Evolutionary conservation across 2,329 filamentous ascomycete species (phyloP).

Genomic region (Alternaria gaisen): DNA sequence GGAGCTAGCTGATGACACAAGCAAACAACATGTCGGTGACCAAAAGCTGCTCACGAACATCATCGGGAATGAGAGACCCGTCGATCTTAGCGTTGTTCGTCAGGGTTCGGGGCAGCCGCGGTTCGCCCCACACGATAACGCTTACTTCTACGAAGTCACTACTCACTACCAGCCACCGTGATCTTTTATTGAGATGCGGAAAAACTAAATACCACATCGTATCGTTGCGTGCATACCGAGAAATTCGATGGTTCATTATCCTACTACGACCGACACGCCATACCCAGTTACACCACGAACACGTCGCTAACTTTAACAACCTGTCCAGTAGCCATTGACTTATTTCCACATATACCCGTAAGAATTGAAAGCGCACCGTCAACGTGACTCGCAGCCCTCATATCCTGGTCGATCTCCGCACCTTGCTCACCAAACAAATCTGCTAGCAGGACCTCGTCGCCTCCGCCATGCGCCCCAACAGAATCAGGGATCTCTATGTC

Average conservation of each 20-base stretch:
- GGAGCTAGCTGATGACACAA: background rate
- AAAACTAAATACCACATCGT: background rate
- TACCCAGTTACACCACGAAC: slow-evolving; percentile 20
- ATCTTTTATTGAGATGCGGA: background rate
- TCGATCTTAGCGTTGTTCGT: slow-evolving; percentile 1
- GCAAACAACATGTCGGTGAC: background rate
- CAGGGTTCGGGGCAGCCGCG: background rate
- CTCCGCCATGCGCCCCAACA: slow-evolving; percentile 67
- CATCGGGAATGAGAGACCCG: background rate
- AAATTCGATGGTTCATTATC: background rate
- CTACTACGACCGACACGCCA: too few species aligned
- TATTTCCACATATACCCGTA: slow-evolving; percentile 68
- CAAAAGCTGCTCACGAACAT: background rate
- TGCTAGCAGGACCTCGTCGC: slow-evolving; percentile 65
- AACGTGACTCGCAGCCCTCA: slow-evolving; percentile 65
- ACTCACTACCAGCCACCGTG: background rate
- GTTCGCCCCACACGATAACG: background rate
- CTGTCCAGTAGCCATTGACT: slow-evolving; percentile 65
- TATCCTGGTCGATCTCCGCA: slow-evolving; percentile 57
- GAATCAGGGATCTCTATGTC: slow-evolving; percentile 64
- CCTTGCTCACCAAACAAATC: slow-evolving; percentile 66
- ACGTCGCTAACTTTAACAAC: slow-evolving; percentile 65
- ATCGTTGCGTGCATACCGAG: background rate
- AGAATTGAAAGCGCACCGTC: slow-evolving; percentile 68
- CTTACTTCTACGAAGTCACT: background rate